phyloP scores from a whole-genome alignment of 2,329 filamentous ascomycete species.

The Epichloe coenophiala region DNA sequence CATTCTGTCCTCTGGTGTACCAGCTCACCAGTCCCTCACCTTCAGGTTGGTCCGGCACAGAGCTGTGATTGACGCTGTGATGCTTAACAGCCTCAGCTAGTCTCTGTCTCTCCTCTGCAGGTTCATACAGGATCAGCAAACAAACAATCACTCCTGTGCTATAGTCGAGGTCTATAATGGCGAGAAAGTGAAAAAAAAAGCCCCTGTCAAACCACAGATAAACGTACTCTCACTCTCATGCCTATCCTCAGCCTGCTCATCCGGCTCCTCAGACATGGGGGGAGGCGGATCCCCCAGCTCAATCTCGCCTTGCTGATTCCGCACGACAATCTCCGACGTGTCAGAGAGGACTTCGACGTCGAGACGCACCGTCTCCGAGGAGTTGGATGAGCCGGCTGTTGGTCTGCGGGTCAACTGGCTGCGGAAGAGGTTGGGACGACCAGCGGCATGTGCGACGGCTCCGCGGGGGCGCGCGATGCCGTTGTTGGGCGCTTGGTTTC shows the following conservation, averaged over 20 bases:
- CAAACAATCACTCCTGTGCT: neutral
- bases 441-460: constrained; percentile 1
- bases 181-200: too few relatives aligned
- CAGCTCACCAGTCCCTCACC: constrained; percentile 32
- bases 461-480: constrained; percentile 1
- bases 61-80: constrained; percentile 41
- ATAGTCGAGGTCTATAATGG: neutral
- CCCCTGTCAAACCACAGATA: neutral
- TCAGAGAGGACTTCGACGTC: constrained; percentile 32
- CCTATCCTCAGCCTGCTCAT: constrained; percentile 43
- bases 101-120: constrained; percentile 42
- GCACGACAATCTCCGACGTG: constrained; percentile 44
- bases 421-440: constrained; percentile 40
- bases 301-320: constrained; percentile 49
- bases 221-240: constrained; percentile 41
- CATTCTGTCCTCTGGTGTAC: neutral
- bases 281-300: constrained; percentile 44
- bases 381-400: constrained; percentile 26
- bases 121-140: neutral
- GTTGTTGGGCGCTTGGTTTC: neutral
- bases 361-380: constrained; percentile 35
- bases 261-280: constrained; percentile 38
- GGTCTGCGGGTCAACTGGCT: constrained; percentile 43
- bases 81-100: constrained; percentile 48
- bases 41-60: constrained; percentile 48